Base-by-base conservation (phyloP, 1,284 basidiomycete species). In the Sanghuangporus baumii region DNA sequence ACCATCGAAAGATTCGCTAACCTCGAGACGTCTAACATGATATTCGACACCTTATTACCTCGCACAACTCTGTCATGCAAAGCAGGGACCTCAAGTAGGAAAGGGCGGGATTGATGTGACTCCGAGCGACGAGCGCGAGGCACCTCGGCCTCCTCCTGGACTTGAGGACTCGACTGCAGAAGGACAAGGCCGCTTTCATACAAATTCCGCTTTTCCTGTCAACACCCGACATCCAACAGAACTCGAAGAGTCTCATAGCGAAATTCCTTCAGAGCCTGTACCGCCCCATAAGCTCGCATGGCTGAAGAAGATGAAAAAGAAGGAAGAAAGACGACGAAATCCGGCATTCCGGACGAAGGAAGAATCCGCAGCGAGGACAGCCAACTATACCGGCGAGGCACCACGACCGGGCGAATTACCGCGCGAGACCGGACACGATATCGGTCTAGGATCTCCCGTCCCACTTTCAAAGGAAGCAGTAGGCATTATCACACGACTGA, bases 361-460 rank as follows among this genome's bases (percentile, higher is more conserved):
- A 26, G 59, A 65, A 12, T 57, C 61, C 18, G 16, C 67, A 46
- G 46, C 65, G 20, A 55, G 59, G 9, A 58, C 40, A 20, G 37
- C 57, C 8, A 52, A 65, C 16, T 52, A 61, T 31, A 62, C 66
- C 16, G 63, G 65, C 18, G 66, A 67, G 46, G 40, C 60, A n/a
- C 67, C 61, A n/a, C 84, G 80, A 66, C 55, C 55, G 9, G 43
- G 55, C 40, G 75, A 84, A 1, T 77, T 93, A 41, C 91, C 91
- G 1, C 82, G 91, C 60, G 91, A 93, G 75, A 92, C 89, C 0
- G 90, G 91, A 1, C 82, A 88, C 63, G 88, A 95, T 72, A 92
- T 96, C 66, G 93, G 94, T n/a, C 85, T 93, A 81, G 87, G 89
- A 0, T 93, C 92, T 6, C 93, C 93, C 16, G 91, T 96, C 0